Evolutionary conservation across 352 stramenopile species (phyloP).

Genomic region (Phytophthora sp.): DNA sequence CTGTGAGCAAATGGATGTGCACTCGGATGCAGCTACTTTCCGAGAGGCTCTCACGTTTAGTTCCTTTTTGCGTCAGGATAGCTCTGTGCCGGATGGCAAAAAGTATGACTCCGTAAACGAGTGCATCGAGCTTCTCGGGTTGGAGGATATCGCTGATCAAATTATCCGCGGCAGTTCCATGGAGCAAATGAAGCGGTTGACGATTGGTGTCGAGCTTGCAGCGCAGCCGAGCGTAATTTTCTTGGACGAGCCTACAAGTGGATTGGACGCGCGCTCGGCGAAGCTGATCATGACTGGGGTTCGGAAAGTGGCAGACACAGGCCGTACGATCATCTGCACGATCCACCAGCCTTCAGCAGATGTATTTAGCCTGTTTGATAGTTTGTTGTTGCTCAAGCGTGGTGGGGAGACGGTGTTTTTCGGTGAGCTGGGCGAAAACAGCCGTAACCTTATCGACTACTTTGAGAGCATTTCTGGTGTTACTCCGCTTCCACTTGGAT

Average conservation of each 20-base stretch:
- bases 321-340: constrained; percentile 18
- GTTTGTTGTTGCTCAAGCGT: constrained; percentile 28
- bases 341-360: constrained; percentile 19
- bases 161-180: constrained; percentile 43
- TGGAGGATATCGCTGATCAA: constrained; percentile 60
- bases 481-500: constrained; percentile 28
- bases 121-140: constrained; percentile 81
- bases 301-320: constrained; percentile 13
- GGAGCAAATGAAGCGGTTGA: constrained; percentile 30
- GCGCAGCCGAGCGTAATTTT: constrained; percentile 53
- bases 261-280: constrained; percentile 33
- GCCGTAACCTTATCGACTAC: constrained; percentile 45
- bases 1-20: no score
- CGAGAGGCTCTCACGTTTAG: constrained; percentile 37
- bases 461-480: constrained; percentile 45
- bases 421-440: constrained; percentile 34
- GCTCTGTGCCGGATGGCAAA: constrained; percentile 22
- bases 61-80: constrained; percentile 69
- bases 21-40: constrained; percentile 19
- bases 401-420: constrained; percentile 42
- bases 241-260: constrained; percentile 55
- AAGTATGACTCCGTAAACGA: constrained; percentile 36
- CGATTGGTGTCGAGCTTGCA: constrained; percentile 51
- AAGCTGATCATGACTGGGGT: constrained; percentile 25
- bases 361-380: constrained; percentile 16